phyloP scores from a whole-genome alignment of 1,284 basidiomycete genomes.

The Ceraceosorus guamensis region DNA sequence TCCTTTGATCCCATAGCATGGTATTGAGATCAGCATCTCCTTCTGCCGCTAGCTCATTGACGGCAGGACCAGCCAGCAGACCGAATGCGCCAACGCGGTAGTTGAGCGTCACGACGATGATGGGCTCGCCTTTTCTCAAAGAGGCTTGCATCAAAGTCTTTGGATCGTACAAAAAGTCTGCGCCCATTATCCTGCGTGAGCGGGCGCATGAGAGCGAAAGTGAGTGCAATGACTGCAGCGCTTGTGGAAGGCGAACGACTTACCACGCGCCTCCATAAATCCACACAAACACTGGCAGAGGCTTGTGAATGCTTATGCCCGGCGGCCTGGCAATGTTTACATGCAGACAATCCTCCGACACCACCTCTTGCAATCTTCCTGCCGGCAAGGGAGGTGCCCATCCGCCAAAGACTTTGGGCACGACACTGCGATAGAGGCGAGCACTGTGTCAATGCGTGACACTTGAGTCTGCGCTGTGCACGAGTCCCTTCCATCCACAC shows the following conservation, averaged over 20 bases:
- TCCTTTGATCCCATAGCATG: slow-evolving; percentile 23
- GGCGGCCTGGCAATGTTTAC: slow-evolving; percentile 24
- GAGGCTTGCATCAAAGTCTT: slow-evolving; percentile 19
- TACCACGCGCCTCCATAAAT: slow-evolving; percentile 23
- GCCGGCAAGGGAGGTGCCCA: slow-evolving; percentile 6
- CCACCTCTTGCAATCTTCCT: slow-evolving; percentile 12
- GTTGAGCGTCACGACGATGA: slow-evolving; percentile 23
- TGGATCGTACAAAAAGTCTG: slow-evolving; percentile 14
- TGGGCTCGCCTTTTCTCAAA: slow-evolving; percentile 18
- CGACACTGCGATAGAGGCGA: not conserved
- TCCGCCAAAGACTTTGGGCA: slow-evolving; percentile 8
- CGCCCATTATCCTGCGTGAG: too few species aligned
- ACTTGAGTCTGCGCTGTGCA: too few species aligned
- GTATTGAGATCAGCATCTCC: slow-evolving; percentile 17
- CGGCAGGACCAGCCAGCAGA: slow-evolving; percentile 17
- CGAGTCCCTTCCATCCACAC: too few species aligned
- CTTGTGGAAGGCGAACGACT: too few species aligned
- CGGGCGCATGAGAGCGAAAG: too few species aligned
- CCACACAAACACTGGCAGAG: slow-evolving; percentile 22
- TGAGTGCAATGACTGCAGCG: too few species aligned
- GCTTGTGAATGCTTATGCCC: slow-evolving; percentile 3
- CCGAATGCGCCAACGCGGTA: slow-evolving; percentile 24
- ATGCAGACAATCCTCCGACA: slow-evolving; percentile 27
- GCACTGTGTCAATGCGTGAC: too few species aligned
- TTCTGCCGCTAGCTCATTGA: slow-evolving; percentile 5